These are phyloP conservation scores for Pinus tabuliformis DNA, from an alignment of 75 land plant species.

Conservation along the genomic window DNA sequence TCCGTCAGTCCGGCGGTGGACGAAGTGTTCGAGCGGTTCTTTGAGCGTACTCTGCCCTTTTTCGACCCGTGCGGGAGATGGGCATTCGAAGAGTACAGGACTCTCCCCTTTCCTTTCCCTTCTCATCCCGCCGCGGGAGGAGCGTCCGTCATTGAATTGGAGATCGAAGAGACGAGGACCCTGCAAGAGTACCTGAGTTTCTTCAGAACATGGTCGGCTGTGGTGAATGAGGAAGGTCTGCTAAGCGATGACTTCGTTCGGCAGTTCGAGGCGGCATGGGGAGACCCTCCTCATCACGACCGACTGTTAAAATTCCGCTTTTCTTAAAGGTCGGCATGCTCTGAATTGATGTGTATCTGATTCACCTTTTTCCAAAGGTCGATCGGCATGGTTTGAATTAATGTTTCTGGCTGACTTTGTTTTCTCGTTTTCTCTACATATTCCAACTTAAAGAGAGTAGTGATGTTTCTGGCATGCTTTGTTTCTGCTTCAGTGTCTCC, in stretches of 20 bases:
- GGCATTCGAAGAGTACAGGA: conserved; percentile 39
- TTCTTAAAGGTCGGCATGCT: conserved; percentile 5
- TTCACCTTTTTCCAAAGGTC: too few relatives aligned
- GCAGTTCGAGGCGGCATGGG: conserved; percentile 61
- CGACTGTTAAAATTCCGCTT: conserved; percentile 42
- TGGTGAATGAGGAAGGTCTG: conserved; percentile 57
- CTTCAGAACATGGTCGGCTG: conserved; percentile 67
- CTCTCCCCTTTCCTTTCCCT: conserved; percentile 68
- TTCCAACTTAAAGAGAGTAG: too few relatives aligned
- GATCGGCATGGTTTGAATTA: too few relatives aligned
- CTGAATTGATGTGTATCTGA: too few relatives aligned
- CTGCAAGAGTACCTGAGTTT: conserved; percentile 34
- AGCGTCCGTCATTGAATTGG: conserved; percentile 49
- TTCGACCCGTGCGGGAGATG: conserved; percentile 37
- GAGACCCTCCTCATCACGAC: conserved; percentile 12
- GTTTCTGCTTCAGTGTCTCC: too few relatives aligned
- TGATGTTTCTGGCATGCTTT: too few relatives aligned
- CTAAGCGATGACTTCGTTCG: conserved; percentile 32
- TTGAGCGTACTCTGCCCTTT: conserved; percentile 11
- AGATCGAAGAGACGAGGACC: conserved; percentile 28
- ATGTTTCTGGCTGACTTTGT: too few relatives aligned
- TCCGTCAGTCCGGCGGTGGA: conserved; percentile 42
- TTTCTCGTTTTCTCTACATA: too few relatives aligned
- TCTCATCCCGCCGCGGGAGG: conserved; percentile 24
- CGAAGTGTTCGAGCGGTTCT: conserved; percentile 13